Evolutionary conservation across 805 yeast genomes (phyloP).

Genomic region (Zygoascus bituminiphila): DNA sequence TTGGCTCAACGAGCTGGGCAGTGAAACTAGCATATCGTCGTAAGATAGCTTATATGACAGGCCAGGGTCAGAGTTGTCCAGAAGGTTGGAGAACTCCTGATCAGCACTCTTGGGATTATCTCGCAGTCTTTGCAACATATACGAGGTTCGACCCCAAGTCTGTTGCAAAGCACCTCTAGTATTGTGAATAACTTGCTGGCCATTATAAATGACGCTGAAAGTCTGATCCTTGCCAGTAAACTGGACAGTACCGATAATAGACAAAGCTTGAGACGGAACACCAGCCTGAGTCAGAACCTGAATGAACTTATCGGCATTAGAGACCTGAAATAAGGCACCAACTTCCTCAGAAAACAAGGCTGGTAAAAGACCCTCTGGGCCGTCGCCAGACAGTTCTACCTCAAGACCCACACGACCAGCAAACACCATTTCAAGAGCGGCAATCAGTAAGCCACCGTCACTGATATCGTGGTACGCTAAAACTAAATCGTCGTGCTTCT

Average conservation of each 20-base stretch:
- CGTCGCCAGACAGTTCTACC: constrained; percentile 34
- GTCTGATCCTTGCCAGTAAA: constrained; percentile 38
- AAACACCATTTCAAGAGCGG: constrained; percentile 92
- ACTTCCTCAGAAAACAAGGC: constrained; percentile 75
- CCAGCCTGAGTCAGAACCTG: constrained; percentile 47
- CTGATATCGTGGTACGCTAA: constrained; percentile 91
- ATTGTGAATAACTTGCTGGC: constrained; percentile 37
- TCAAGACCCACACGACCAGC: constrained; percentile 85
- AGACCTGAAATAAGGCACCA: constrained; percentile 91
- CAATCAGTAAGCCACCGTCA: constrained; percentile 89
- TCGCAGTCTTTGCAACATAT: constrained; percentile 81
- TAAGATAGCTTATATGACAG: constrained; percentile 70
- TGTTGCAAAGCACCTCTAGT: constrained; percentile 69
- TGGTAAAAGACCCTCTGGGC: constrained; percentile 27
- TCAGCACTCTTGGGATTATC: constrained; percentile 89
- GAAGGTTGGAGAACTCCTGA: constrained; percentile 69
- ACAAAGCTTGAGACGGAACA: constrained; percentile 45
- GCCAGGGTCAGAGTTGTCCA: constrained; percentile 87
- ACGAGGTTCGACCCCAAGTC: constrained; percentile 81
- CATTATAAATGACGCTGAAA: constrained; percentile 42
- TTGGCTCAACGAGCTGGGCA: constrained; percentile 10
- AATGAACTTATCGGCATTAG: constrained; percentile 48
- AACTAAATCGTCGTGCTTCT: constrained; percentile 44
- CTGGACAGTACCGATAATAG: constrained; percentile 57
- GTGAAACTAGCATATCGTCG: constrained; percentile 27